These are phyloP conservation scores for Colletotrichum tofieldiae DNA, from an alignment of 2,329 filamentous ascomycete genomes.

Conservation along the genomic window DNA sequence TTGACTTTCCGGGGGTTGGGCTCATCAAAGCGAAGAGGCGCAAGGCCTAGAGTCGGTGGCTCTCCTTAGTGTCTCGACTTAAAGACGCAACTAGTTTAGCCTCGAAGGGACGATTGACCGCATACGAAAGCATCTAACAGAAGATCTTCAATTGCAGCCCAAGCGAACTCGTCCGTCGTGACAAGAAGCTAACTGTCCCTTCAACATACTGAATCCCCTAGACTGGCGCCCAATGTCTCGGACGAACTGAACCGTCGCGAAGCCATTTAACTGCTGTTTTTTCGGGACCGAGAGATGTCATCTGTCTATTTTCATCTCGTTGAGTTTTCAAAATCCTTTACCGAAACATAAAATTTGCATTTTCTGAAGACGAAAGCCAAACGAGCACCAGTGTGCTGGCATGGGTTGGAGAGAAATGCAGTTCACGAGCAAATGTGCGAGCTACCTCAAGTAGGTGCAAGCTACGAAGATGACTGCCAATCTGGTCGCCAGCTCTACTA, in stretches of 20 bases:
- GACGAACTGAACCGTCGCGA: too few relatives aligned
- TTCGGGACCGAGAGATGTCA: background rate
- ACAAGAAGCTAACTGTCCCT: background rate
- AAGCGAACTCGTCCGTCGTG: background rate
- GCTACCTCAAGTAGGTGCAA: too few relatives aligned
- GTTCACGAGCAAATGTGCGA: too few relatives aligned
- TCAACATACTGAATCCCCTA: background rate
- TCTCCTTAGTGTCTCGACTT: background rate
- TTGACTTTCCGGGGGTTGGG: background rate
- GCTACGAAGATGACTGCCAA: too few relatives aligned
- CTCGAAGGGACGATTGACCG: background rate
- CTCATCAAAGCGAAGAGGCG: background rate
- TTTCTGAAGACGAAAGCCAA: too few relatives aligned
- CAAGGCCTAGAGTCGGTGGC: background rate
- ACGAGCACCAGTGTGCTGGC: too few relatives aligned
- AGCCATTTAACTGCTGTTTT: too few relatives aligned
- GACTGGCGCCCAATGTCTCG: background rate
- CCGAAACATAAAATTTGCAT: too few relatives aligned
- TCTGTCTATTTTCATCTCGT: too few relatives aligned
- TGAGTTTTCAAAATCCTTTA: background rate
- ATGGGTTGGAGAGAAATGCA: too few relatives aligned
- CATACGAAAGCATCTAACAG: too few relatives aligned
- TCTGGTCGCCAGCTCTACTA: too few relatives aligned
- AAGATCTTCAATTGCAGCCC: background rate
- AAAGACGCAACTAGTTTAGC: conserved; percentile 6